phyloP scores from a whole-genome alignment of 805 yeast genomes.

The Metschnikowia continentalis region DNA sequence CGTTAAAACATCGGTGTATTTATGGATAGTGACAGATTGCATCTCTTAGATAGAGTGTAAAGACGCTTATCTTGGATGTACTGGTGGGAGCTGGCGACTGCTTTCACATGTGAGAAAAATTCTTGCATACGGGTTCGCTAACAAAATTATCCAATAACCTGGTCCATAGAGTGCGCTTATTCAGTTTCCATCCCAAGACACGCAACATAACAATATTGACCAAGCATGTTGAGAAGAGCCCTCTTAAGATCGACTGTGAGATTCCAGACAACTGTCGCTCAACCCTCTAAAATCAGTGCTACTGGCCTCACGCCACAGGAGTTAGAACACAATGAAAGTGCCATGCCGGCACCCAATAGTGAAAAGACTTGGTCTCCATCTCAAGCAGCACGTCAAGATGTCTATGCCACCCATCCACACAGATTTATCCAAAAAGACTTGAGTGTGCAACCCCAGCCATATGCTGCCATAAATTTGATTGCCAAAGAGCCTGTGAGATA shows the following conservation, averaged over 20 bases:
- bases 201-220: neutral
- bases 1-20: slow-evolving; percentile 7
- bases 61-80: slow-evolving; percentile 2
- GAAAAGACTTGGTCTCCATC: slow-evolving; percentile 64
- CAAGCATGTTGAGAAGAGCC: slow-evolving; percentile 9
- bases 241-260: slow-evolving; percentile 9
- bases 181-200: neutral
- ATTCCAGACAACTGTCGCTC: slow-evolving; percentile 12
- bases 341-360: slow-evolving; percentile 75
- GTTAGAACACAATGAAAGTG: slow-evolving; percentile 23
- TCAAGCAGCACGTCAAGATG: slow-evolving; percentile 58
- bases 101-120: neutral
- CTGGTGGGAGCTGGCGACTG: neutral
- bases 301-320: slow-evolving; percentile 18
- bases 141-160: slow-evolving; percentile 4
- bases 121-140: slow-evolving; percentile 2
- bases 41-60: slow-evolving; percentile 1
- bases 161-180: slow-evolving; percentile 6
- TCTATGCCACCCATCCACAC: slow-evolving; percentile 47
- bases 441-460: slow-evolving; percentile 67
- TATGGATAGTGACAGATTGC: slow-evolving; percentile 13
- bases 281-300: slow-evolving; percentile 8
- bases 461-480: slow-evolving; percentile 81
- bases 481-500: slow-evolving; percentile 68
- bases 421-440: slow-evolving; percentile 72